Conservation (phyloP, 257 asterid species). For the Capsicum chinense region DNA sequence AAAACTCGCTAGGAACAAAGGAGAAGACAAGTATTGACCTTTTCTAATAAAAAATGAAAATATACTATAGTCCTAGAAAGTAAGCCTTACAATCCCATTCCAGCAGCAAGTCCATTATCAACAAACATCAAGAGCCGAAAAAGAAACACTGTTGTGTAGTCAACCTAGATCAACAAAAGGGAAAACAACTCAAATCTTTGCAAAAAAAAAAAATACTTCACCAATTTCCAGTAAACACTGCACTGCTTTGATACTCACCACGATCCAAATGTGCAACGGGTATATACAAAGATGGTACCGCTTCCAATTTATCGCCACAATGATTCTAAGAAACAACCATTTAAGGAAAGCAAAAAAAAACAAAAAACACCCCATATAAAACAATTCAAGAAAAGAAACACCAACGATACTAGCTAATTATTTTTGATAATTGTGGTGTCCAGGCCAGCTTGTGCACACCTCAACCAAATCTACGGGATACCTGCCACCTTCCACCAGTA, state of each 20-base stretch:
- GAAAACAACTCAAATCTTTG: neutral
- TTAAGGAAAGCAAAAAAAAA: constrained; percentile 38
- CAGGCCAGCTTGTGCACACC: no score
- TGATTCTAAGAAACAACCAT: constrained; percentile 57
- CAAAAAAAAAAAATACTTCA: neutral
- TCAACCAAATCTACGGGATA: no score
- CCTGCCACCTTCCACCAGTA: no score
- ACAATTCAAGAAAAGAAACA: neutral
- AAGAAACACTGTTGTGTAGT: constrained; percentile 78
- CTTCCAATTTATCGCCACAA: constrained; percentile 90
- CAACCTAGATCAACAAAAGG: constrained; percentile 58
- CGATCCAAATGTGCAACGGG: constrained; percentile 97
- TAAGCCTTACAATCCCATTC: constrained; percentile 94
- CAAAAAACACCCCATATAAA: neutral
- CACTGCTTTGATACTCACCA: constrained; percentile 57
- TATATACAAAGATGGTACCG: constrained; percentile 70
- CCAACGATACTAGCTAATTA: no score
- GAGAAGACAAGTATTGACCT: neutral
- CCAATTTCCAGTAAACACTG: neutral
- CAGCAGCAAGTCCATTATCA: constrained; percentile 94
- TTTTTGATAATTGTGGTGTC: no score
- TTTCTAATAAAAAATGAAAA: neutral
- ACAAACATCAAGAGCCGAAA: constrained; percentile 97
- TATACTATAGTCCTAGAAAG: neutral
- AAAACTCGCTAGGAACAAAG: constrained; percentile 16